phyloP scores from a whole-genome alignment of 352 stramenopile species.

The Globisporangium camurandrum region DNA sequence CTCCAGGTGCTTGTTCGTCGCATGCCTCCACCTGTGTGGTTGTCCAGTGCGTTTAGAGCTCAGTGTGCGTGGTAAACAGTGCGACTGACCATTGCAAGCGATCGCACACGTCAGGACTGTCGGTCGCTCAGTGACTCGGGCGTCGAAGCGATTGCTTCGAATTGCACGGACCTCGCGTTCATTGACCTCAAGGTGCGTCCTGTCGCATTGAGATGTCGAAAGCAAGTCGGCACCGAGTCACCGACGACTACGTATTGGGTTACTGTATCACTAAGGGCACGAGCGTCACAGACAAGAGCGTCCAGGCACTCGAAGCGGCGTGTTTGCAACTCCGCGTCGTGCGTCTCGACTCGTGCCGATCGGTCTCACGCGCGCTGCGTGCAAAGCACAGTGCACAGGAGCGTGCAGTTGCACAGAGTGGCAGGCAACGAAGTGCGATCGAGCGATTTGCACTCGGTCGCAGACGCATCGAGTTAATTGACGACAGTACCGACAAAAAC shows the following conservation, averaged over 20 bases:
- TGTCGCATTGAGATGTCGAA: background rate
- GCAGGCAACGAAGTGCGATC: slow-evolving; percentile 20
- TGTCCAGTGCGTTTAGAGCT: background rate
- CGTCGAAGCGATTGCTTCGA: slow-evolving; percentile 22
- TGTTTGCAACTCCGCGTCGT: slow-evolving; percentile 40
- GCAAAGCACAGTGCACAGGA: slow-evolving; percentile 24
- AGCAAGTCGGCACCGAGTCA: background rate
- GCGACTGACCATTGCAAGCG: background rate
- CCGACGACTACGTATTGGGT: too few species aligned
- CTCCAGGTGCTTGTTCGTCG: slow-evolving; percentile 35
- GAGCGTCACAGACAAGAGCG: slow-evolving; percentile 31
- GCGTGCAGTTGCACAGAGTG: slow-evolving; percentile 12
- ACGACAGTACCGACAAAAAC: slow-evolving; percentile 19
- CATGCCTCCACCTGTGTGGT: background rate
- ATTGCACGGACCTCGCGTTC: slow-evolving; percentile 32
- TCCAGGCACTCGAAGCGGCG: slow-evolving; percentile 28
- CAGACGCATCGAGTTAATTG: slow-evolving; percentile 29
- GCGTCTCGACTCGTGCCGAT: slow-evolving; percentile 63
- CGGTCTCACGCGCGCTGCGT: slow-evolving; percentile 44
- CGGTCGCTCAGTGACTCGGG: slow-evolving; percentile 38
- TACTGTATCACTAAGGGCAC: too few species aligned
- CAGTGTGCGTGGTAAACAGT: background rate
- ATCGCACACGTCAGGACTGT: too few species aligned
- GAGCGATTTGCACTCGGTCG: slow-evolving; percentile 28
- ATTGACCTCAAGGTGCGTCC: slow-evolving; percentile 51